Conservation (phyloP, 306 rosid genomes). For the Albizia julibrissin region DNA sequence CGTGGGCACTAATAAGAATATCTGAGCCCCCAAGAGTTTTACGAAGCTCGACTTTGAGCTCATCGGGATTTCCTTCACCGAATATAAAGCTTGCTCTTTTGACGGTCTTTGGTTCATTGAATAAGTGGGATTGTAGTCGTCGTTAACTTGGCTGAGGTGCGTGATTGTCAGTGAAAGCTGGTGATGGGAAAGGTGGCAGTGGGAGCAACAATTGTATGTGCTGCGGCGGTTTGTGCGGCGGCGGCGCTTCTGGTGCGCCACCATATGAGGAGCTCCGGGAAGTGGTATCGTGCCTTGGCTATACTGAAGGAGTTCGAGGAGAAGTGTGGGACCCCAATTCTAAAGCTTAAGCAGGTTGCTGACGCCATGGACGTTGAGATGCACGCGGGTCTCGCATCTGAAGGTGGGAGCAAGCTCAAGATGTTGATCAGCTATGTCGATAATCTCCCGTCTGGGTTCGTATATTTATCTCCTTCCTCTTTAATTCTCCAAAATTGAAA, state of each 20-base stretch:
- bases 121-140: not conserved
- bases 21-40: conserved; percentile 17
- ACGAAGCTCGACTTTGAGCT: conserved; percentile 14
- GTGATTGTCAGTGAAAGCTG: not conserved
- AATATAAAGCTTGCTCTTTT: conserved; percentile 33
- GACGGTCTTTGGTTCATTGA: not conserved
- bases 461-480: not conserved
- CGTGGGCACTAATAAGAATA: conserved; percentile 29
- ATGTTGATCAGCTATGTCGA: conserved; percentile 92
- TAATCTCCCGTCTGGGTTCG: conserved; percentile 91
- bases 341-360: conserved; percentile 70
- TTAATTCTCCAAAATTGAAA: not conserved
- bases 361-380: conserved; percentile 95
- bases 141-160: not conserved
- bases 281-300: conserved; percentile 56
- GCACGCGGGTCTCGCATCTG: conserved; percentile 96
- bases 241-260: conserved; percentile 75
- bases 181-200: conserved; percentile 75
- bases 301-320: conserved; percentile 72
- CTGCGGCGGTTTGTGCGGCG: conserved; percentile 78
- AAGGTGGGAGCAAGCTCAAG: conserved; percentile 95
- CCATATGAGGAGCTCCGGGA: conserved; percentile 50
- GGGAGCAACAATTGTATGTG: conserved; percentile 65
- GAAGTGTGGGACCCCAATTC: conserved; percentile 65
- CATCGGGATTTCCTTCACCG: conserved; percentile 16